Evolutionary conservation across 805 yeast species (phyloP), one percentile per base, ranked within the genome.

Genomic region (Jamesozyma rosinii): DNA sequence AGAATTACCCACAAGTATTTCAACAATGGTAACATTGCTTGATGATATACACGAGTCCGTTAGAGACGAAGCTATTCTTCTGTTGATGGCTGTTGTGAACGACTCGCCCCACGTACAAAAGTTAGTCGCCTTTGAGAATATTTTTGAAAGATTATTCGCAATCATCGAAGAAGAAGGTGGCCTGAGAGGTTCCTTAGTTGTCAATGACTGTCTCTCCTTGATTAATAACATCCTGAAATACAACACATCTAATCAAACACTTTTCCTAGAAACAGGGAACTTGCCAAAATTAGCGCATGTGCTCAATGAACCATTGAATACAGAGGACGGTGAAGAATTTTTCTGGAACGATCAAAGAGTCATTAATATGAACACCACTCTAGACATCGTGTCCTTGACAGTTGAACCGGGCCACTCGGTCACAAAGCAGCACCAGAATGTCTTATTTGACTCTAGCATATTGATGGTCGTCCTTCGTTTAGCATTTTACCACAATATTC

Each of bases 51-150:
- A 84, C 49, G 97, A 90, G 48, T 95, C 94, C 15, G 77, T 92
- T 8, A 71, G 97, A 53, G 89, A 90, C 59, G 95, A 92, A 63
- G 78, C 92, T 2, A 80, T 90, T 31, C 64, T 90, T 41, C 67
- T 94, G n/a, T 67, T 94, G 40, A 81, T 83, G 80, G 81, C 88
- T 10, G 70, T 92, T 2, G 94, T 80, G 11, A 80, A 81, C 52
- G 82, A 84, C 46, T 85, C 87, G 53, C 77, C 80, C 46, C 90
- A 86, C 59, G 79, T 90, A 27, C 98, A 92, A 59, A 89, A 88
- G 55, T 67, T 92, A 17, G 94, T 94, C 9, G 98, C 95, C 0
- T 92, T 92, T 58, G 97, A 92, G 59, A 89, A 86, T 51, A 82
- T 94, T 0, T 89, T 92, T 57, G 96, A 87, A 48, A 77, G 72